A percentile compares a stretch with the other conserved stretches of the same genome.
These are phyloP conservation scores for Ceratobasidium sp. DNA, from an alignment of 1,284 basidiomycete species.

Conservation along the genomic window DNA sequence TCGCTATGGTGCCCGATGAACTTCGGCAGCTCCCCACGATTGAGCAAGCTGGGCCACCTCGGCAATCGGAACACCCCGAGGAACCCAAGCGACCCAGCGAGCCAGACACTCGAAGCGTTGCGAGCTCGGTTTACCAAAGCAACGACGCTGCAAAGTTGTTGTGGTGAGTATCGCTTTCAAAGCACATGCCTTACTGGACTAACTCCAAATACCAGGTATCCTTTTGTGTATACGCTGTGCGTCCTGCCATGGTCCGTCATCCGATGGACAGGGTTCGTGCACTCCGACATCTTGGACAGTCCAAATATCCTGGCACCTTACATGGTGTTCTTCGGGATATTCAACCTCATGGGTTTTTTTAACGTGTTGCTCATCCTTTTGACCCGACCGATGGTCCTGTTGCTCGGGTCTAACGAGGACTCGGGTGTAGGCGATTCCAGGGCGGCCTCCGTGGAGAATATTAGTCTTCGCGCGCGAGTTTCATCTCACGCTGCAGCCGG, in stretches of 20 bases:
- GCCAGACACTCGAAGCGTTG: neutral
- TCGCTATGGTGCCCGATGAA: no score
- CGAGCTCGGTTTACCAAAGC: neutral
- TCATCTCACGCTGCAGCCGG: no score
- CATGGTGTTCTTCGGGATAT: conserved; percentile 28
- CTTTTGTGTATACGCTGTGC: conserved; percentile 22
- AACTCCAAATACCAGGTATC: conserved; percentile 3
- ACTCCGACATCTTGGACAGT: conserved; percentile 1
- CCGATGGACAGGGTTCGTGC: conserved; percentile 22
- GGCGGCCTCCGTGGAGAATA: no score
- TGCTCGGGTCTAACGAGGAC: neutral
- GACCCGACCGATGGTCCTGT: conserved; percentile 20
- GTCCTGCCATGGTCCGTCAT: conserved; percentile 21
- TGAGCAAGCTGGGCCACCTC: neutral
- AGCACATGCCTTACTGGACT: neutral
- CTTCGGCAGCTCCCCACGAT: no score
- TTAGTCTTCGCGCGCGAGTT: no score
- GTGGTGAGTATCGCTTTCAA: neutral
- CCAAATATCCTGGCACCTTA: neutral
- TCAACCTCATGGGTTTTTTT: conserved; percentile 26
- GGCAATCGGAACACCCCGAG: neutral
- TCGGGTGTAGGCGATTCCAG: no score
- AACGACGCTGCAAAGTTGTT: conserved; percentile 23
- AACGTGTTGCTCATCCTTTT: conserved; percentile 14
- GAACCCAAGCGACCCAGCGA: neutral